Conservation (phyloP, 2,329 filamentous ascomycete species). For the Fusarium zealandicum region DNA sequence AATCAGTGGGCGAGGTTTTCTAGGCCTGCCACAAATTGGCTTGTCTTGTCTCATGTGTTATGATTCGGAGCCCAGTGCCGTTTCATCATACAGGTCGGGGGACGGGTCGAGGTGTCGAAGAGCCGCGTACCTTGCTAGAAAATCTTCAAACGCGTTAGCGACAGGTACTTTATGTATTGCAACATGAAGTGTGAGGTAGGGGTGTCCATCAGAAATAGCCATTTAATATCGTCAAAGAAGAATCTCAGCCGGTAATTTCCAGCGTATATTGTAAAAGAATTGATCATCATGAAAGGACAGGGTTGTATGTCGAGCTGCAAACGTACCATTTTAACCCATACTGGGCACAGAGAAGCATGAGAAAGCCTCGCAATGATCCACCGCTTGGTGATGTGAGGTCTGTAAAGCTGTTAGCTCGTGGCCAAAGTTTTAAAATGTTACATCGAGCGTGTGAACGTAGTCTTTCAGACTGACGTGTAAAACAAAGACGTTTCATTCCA, state of each 20-base stretch:
- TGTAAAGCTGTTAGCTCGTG: slow-evolving; percentile 41
- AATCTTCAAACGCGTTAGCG: slow-evolving; percentile 45
- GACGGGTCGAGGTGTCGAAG: slow-evolving; percentile 17
- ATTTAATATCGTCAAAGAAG: slow-evolving; percentile 80
- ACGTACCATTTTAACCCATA: slow-evolving; percentile 44
- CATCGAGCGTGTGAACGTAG: slow-evolving; percentile 33
- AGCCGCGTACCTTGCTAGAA: slow-evolving; percentile 47
- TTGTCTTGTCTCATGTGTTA: slow-evolving; percentile 75
- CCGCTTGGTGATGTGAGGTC: slow-evolving; percentile 39
- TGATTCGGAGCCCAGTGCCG: slow-evolving; percentile 95
- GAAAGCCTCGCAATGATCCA: slow-evolving; percentile 38
- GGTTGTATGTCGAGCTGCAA: neutral
- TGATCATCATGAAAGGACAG: slow-evolving; percentile 61
- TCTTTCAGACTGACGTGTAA: slow-evolving; percentile 93
- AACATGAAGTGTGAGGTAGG: slow-evolving; percentile 17
- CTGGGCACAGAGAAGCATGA: slow-evolving; percentile 7
- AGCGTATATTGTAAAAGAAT: slow-evolving; percentile 73
- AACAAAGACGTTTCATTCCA: slow-evolving; percentile 78
- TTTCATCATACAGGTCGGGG: slow-evolving; percentile 72
- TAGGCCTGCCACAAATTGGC: slow-evolving; percentile 97
- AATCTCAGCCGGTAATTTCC: slow-evolving; percentile 96
- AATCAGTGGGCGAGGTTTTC: slow-evolving; percentile 99
- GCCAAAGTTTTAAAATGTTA: slow-evolving; percentile 14
- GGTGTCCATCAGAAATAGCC: slow-evolving; percentile 78
- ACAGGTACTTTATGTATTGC: slow-evolving; percentile 7